Base-by-base conservation (phyloP, 495 filamentous ascomycete species). In the Elasticomyces elasticus region DNA sequence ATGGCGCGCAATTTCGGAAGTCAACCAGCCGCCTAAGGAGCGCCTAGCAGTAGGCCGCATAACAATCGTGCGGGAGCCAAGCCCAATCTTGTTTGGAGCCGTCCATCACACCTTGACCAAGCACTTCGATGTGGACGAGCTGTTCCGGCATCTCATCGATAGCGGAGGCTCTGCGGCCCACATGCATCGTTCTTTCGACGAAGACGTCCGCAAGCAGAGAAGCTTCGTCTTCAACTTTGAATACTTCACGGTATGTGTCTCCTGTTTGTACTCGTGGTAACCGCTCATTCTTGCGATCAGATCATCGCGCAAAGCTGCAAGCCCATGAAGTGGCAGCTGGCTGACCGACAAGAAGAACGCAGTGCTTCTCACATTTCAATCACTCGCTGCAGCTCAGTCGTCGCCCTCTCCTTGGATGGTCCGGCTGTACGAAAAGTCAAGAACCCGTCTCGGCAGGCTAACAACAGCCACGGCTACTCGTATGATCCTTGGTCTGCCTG, bases 181-280 rank as follows among this genome's bases (percentile, higher is more conserved):
- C 30, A 55, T 74, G 47, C 59, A 72, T 46, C 60, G 74, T 19
- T 64, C 70, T 1, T 78, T 70, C 28, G 64, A 67, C 12, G 26
- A 60, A 0, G 65, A 71, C 25, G 31, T 52, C 1, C 55, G 67
- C 26, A 65, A 67, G 9, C 73, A 72, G 58, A 64, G 72, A 15
- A 71, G 66, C 17, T 77, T 80, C 56, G 67, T 78, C 24, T 78
- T 79, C 59, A 72, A 69, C 48, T 78, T 80, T 59, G 76, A 79
- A 53, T 79, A 77, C 47, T 77, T 74, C 58, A 76, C 76, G 23
- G 35, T 40, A 40, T 12, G 35, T n/a, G n/a, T n/a, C n/a, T n/a
- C n/a, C n/a, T n/a, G n/a, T n/a, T 38, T 15, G 9, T 6, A 11
- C 9, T 23, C 17, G 20, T 4, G 17, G 11, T 11, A 38, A 4